phyloP scores from a whole-genome alignment of 441 rosid genomes.

The Syzygium malaccense region DNA sequence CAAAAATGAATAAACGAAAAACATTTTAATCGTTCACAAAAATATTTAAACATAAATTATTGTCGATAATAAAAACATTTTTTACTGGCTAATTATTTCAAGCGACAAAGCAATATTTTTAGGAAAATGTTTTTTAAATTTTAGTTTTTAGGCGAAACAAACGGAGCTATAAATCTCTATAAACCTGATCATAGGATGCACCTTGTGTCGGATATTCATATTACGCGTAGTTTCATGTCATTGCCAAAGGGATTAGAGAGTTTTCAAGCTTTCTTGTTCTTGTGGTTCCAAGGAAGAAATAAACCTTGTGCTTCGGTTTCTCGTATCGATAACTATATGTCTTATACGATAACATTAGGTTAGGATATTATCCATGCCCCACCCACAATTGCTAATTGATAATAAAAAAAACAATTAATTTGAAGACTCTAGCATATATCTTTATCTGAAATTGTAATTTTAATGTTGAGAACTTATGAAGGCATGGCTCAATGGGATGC shows the following conservation, averaged over 20 bases:
- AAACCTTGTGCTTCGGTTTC: background rate
- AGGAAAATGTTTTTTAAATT: too few species aligned
- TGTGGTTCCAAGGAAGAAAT: background rate
- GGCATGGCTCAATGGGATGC: background rate
- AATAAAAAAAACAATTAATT: background rate
- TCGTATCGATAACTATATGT: background rate
- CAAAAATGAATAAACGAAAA: too few species aligned
- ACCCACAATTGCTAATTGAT: background rate
- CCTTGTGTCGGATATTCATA: background rate
- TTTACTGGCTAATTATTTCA: too few species aligned
- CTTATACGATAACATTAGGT: background rate
- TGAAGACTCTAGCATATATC: background rate
- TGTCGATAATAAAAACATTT: too few species aligned
- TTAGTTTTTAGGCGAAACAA: too few species aligned
- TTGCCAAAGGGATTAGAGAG: background rate
- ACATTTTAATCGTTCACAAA: too few species aligned
- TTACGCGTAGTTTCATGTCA: background rate
- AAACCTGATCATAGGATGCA: background rate
- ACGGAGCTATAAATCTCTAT: too few species aligned
- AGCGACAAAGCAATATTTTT: too few species aligned
- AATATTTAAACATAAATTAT: too few species aligned
- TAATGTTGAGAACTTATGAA: background rate
- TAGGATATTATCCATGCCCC: background rate
- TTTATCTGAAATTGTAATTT: background rate
- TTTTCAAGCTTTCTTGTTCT: background rate